These are phyloP conservation scores for Discostella stelligeroides DNA, from an alignment of 108 stramenopile species.

Conservation along the genomic window DNA sequence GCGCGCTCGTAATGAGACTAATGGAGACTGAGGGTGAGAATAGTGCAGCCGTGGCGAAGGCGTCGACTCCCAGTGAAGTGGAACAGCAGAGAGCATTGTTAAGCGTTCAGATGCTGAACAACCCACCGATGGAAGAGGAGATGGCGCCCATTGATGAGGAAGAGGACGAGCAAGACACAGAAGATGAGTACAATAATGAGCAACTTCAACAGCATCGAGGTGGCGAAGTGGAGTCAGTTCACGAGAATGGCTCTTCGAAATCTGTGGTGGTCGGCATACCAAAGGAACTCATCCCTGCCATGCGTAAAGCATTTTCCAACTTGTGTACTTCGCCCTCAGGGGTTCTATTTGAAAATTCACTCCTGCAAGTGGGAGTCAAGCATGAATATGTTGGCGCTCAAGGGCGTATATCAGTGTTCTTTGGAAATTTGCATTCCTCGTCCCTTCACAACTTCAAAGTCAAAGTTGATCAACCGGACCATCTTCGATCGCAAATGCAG, in stretches of 20 bases:
- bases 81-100: constrained; percentile 76
- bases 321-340: constrained; percentile 85
- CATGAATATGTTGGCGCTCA: constrained; percentile 91
- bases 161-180: constrained; percentile 52
- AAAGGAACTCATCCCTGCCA: constrained; percentile 89
- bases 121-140: constrained; percentile 29
- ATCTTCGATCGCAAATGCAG: constrained; percentile 86
- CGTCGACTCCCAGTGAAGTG: constrained; percentile 79
- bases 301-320: constrained; percentile 91
- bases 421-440: constrained; percentile 79
- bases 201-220: neutral
- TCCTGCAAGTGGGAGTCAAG: constrained; percentile 88
- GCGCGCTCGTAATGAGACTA: constrained; percentile 80
- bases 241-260: constrained; percentile 21
- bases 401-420: constrained; percentile 89
- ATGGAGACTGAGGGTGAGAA: constrained; percentile 85
- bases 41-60: constrained; percentile 85
- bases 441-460: constrained; percentile 76
- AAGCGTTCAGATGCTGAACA: constrained; percentile 50
- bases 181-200: neutral
- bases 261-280: constrained; percentile 76
- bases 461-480: constrained; percentile 74
- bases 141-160: constrained; percentile 49
- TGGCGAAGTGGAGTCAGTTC: constrained; percentile 6
- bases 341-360: constrained; percentile 86